A percentile compares a stretch with the other conserved stretches of the same genome.
Evolutionary conservation across 129 eudicot species (phyloP).

Genomic region (Lactuca saligna): DNA sequence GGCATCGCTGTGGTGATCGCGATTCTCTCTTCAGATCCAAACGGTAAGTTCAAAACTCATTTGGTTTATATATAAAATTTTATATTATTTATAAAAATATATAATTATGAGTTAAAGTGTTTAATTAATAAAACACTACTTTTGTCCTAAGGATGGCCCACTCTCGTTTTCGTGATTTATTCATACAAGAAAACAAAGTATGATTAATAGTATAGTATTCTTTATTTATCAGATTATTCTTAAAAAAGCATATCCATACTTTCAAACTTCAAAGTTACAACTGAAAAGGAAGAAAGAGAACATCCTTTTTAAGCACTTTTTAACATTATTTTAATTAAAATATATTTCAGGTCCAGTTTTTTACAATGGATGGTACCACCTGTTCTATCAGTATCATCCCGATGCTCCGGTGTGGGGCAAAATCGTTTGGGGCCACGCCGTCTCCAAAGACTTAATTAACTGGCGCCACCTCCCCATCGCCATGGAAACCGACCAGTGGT

Average conservation of each 20-base stretch:
- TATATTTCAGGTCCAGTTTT: conserved; percentile 59
- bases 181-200: neutral
- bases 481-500: conserved; percentile 76
- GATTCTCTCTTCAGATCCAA: conserved; percentile 59
- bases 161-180: conserved; percentile 32
- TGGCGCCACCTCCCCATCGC: conserved; percentile 87
- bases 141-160: conserved; percentile 26
- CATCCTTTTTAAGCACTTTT: conserved; percentile 11
- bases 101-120: neutral
- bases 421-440: conserved; percentile 90
- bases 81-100: neutral
- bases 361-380: conserved; percentile 86
- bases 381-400: conserved; percentile 89
- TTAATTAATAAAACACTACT: neutral
- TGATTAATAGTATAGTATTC: neutral
- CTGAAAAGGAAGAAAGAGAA: conserved; percentile 20
- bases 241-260: neutral
- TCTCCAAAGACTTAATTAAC: conserved; percentile 67
- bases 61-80: neutral
- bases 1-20: conserved; percentile 22
- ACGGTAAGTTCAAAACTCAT: conserved; percentile 43
- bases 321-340: neutral
- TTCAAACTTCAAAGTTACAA: neutral
- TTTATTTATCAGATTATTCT: too few relatives aligned
- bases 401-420: conserved; percentile 82